Evolutionary conservation across 805 yeast species (phyloP).

Genomic region (Zygotorulaspora sp.): DNA sequence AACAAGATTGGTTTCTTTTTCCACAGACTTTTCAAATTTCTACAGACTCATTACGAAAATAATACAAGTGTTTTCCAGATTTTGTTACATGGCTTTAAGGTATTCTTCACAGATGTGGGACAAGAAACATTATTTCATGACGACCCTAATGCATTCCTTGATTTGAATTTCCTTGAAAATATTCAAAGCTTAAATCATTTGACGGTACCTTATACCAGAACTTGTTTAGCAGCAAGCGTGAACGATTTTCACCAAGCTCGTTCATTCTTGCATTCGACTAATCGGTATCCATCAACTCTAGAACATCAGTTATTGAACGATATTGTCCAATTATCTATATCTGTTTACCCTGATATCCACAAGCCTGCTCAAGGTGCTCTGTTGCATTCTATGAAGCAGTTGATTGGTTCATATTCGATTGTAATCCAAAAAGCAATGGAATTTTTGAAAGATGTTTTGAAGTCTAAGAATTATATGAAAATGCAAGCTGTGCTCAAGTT

Average conservation of each 20-base stretch:
- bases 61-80: constrained; percentile 60
- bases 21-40: constrained; percentile 49
- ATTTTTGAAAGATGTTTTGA: constrained; percentile 47
- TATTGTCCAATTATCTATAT: constrained; percentile 57
- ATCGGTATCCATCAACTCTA: constrained; percentile 60
- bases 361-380: constrained; percentile 64
- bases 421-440: constrained; percentile 44
- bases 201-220: constrained; percentile 69
- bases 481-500: constrained; percentile 62
- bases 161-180: constrained; percentile 51
- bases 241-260: constrained; percentile 73
- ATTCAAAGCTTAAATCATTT: constrained; percentile 61
- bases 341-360: constrained; percentile 67
- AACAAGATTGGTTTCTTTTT: constrained; percentile 57
- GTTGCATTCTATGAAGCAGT: constrained; percentile 61
- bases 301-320: constrained; percentile 64
- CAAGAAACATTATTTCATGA: constrained; percentile 58
- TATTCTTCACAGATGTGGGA: constrained; percentile 81
- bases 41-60: constrained; percentile 51
- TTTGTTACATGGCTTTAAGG: constrained; percentile 57
- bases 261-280: constrained; percentile 63
- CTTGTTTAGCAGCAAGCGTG: constrained; percentile 69
- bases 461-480: constrained; percentile 45
- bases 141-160: constrained; percentile 50
- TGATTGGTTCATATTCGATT: constrained; percentile 59